Percentiles rank a stretch among this genome's conserved stretches.
phyloP scores from a whole-genome alignment of 2,329 filamentous ascomycete species.

The Microdochium paspali region DNA sequence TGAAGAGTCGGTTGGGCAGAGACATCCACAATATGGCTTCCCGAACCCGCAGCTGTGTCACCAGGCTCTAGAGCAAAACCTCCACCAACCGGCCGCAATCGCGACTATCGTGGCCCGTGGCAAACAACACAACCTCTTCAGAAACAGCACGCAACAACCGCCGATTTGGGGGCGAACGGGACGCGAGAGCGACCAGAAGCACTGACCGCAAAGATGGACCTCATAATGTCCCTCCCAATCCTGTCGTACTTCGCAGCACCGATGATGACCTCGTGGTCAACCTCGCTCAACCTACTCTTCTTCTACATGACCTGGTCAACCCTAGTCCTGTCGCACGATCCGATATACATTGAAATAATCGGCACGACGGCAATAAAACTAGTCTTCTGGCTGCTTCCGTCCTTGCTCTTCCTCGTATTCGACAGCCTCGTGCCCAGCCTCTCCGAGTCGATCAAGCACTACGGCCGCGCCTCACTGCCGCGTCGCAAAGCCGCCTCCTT shows the following conservation, averaged over 20 bases:
- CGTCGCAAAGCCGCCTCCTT: constrained; percentile 28
- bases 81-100: too few species aligned
- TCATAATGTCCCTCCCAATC: constrained; percentile 64
- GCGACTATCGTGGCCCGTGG: not conserved
- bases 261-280: constrained; percentile 58
- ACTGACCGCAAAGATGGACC: constrained; percentile 38
- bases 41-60: too few species aligned
- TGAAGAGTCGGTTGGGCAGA: too few species aligned
- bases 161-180: too few species aligned
- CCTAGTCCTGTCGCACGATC: constrained; percentile 66
- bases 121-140: not conserved
- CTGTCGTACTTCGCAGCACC: constrained; percentile 58
- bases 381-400: constrained; percentile 65
- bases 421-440: constrained; percentile 63
- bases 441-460: constrained; percentile 58
- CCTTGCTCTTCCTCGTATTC: constrained; percentile 62
- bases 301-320: constrained; percentile 89
- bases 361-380: constrained; percentile 59
- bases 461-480: constrained; percentile 41
- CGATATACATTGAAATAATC: constrained; percentile 65
- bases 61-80: too few species aligned
- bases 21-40: too few species aligned
- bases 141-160: not conserved
- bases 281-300: constrained; percentile 76
- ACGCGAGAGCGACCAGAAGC: too few species aligned